Evolutionary conservation across 495 filamentous ascomycete genomes (phyloP).

Genomic region (Neurospora pannonica): DNA sequence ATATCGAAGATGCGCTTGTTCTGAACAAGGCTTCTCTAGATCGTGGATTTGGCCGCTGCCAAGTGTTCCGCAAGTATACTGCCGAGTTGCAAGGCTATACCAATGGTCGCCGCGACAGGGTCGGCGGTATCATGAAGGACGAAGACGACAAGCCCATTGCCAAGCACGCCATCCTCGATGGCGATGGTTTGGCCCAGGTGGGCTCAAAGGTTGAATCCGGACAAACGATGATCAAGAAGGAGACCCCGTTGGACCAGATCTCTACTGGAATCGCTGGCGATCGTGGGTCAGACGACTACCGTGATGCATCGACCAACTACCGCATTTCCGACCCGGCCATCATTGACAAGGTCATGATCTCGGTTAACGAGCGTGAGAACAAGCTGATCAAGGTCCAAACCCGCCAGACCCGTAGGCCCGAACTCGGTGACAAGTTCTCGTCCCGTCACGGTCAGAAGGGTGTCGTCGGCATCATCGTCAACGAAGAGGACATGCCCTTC

Average conservation of each 20-base stretch:
- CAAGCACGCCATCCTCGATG: constrained; percentile 66
- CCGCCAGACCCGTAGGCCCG: constrained; percentile 83
- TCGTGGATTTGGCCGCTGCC: constrained; percentile 88
- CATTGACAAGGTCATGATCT: constrained; percentile 90
- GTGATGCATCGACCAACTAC: constrained; percentile 67
- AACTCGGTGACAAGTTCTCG: constrained; percentile 97
- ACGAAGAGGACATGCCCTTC: constrained; percentile 96
- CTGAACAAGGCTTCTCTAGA: constrained; percentile 93
- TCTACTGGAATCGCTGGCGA: constrained; percentile 56
- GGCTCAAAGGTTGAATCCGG: constrained; percentile 63
- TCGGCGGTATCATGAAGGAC: constrained; percentile 55
- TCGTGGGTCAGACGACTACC: constrained; percentile 49
- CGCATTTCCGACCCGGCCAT: constrained; percentile 74
- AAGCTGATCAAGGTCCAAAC: constrained; percentile 85
- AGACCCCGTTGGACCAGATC: constrained; percentile 62
- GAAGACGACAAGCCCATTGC: constrained; percentile 42
- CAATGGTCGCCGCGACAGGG: constrained; percentile 66
- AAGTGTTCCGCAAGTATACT: constrained; percentile 84
- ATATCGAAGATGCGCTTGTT: constrained; percentile 97
- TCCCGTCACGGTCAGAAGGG: constrained; percentile 99
- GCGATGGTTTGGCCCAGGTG: constrained; percentile 75
- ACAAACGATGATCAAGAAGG: constrained; percentile 83
- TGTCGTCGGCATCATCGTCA: constrained; percentile 90
- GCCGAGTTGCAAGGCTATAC: constrained; percentile 70
- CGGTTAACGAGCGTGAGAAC: constrained; percentile 71